phyloP scores from a whole-genome alignment of 768 basidiomycete species.

The Mycena galopus region DNA sequence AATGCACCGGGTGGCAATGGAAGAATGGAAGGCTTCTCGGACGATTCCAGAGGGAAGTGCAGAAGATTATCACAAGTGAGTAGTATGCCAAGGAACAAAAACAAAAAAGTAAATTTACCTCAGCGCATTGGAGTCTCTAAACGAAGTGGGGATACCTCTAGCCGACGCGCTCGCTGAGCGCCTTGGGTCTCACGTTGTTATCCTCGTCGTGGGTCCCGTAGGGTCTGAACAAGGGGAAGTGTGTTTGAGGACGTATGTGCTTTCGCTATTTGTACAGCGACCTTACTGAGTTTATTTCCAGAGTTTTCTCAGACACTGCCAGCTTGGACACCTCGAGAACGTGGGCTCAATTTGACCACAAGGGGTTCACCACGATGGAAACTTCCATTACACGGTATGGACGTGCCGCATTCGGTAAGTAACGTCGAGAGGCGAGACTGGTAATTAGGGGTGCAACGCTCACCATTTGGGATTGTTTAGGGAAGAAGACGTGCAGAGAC shows the following conservation, averaged over 20 bases:
- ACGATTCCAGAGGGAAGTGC: not conserved
- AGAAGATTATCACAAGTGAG: not conserved
- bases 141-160: not conserved
- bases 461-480: too few relatives aligned
- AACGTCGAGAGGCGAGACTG: too few relatives aligned
- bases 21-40: not conserved
- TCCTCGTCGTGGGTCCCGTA: not conserved
- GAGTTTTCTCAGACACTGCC: too few relatives aligned
- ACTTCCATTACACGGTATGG: too few relatives aligned
- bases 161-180: not conserved
- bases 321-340: too few relatives aligned
- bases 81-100: not conserved
- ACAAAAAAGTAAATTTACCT: not conserved
- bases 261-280: too few relatives aligned
- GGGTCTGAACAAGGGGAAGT: not conserved
- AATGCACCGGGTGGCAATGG: not conserved
- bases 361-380: too few relatives aligned
- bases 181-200: not conserved
- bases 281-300: too few relatives aligned
- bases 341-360: too few relatives aligned
- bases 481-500: too few relatives aligned
- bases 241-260: not conserved
- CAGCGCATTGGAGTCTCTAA: not conserved
- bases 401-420: too few relatives aligned
- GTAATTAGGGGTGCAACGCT: too few relatives aligned